These are phyloP conservation scores for Acanthamoeba healyi DNA, from an alignment of 208 protist species.

Conservation along the genomic window DNA sequence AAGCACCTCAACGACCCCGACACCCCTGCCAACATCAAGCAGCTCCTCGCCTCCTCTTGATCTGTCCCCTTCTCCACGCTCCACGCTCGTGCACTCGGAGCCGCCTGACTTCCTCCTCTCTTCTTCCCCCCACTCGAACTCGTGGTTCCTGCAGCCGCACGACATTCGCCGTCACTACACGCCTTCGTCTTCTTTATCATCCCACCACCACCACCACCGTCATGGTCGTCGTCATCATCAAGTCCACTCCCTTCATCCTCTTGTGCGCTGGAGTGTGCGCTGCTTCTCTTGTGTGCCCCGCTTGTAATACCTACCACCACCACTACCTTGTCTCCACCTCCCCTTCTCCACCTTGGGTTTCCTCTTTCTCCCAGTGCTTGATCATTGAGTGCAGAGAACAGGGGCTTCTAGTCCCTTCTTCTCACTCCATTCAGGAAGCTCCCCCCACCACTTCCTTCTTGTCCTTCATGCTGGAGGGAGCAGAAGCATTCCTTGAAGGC, in stretches of 20 bases:
- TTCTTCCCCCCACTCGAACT: too few species aligned
- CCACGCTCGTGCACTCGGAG: neutral
- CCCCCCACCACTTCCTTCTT: too few species aligned
- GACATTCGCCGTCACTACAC: neutral
- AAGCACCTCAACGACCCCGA: conserved; percentile 89
- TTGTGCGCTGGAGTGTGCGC: neutral
- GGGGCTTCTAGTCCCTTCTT: too few species aligned
- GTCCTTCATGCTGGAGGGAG: too few species aligned
- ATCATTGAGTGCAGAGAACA: too few species aligned
- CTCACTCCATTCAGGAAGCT: too few species aligned
- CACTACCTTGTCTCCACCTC: neutral
- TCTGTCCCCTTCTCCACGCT: neutral
- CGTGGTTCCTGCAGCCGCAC: neutral
- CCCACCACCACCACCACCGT: neutral
- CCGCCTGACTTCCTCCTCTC: neutral
- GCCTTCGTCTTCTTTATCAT: neutral
- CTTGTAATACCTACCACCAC: neutral
- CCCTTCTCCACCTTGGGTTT: neutral
- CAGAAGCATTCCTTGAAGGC: too few species aligned
- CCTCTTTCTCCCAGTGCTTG: too few species aligned
- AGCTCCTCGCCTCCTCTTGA: conserved; percentile 82
- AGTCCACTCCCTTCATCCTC: neutral
- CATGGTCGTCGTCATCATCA: neutral
- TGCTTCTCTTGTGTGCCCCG: neutral
- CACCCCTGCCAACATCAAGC: conserved; percentile 88